These are phyloP conservation scores for Fusarium irregulare DNA, from an alignment of 2,329 filamentous ascomycete species.

Conservation along the genomic window DNA sequence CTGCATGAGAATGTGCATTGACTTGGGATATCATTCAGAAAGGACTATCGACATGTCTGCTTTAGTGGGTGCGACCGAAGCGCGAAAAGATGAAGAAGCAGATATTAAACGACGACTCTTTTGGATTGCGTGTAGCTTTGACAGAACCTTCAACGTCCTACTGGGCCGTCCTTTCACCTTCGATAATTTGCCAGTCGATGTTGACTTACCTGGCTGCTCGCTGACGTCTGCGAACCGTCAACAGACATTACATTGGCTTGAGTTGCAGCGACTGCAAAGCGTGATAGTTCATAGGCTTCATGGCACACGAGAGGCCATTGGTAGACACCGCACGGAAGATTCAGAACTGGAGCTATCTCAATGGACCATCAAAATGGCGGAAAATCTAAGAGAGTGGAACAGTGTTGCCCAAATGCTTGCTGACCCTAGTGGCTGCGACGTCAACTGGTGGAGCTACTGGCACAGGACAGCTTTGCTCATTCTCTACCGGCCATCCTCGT, in stretches of 20 bases:
- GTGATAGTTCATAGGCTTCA: slow-evolving; percentile 12
- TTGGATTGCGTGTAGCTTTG: slow-evolving; percentile 10
- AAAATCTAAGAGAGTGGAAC: not conserved
- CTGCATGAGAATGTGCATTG: slow-evolving; percentile 24
- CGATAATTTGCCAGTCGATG: slow-evolving; percentile 3
- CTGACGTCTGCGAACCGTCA: not conserved
- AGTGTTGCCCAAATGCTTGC: not conserved
- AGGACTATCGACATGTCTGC: not conserved
- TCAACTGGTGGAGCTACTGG: slow-evolving; percentile 26
- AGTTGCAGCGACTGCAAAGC: slow-evolving; percentile 4
- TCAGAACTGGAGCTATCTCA: not conserved
- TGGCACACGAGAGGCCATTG: accelerated
- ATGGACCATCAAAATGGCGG: not conserved
- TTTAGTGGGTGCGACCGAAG: accelerated
- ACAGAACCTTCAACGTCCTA: slow-evolving; percentile 13
- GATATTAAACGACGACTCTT: slow-evolving; percentile 14
- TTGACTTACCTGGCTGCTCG: not conserved
- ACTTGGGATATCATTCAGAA: slow-evolving; percentile 14
- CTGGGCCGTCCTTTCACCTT: slow-evolving; percentile 14
- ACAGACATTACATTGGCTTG: slow-evolving; percentile 17
- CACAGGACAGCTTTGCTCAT: slow-evolving; percentile 11
- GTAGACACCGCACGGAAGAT: accelerated
- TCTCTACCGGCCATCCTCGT: not conserved
- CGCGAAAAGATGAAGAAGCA: not conserved
- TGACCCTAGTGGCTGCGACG: not conserved